Conservation (phyloP, 257 asterid species). For the Nicotiana knightiana region DNA sequence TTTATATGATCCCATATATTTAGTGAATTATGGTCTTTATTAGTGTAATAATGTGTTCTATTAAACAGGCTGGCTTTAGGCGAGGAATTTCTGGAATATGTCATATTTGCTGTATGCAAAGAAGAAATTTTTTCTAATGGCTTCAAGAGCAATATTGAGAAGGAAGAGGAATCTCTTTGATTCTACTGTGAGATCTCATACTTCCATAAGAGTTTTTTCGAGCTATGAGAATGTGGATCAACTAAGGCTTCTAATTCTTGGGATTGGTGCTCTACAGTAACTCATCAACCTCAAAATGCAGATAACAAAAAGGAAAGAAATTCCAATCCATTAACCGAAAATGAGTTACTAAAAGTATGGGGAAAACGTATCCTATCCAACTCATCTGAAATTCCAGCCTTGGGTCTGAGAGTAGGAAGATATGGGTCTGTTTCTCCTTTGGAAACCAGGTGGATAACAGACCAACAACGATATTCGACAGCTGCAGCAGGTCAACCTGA, state of each 20-base stretch:
- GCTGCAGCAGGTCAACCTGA: constrained; percentile 65
- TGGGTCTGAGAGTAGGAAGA: constrained; percentile 28
- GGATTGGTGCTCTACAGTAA: constrained; percentile 30
- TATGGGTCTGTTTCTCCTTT: constrained; percentile 30
- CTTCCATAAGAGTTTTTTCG: constrained; percentile 34
- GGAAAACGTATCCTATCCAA: constrained; percentile 20
- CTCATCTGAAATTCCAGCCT: constrained; percentile 23
- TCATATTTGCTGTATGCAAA: constrained; percentile 27
- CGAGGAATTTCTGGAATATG: constrained; percentile 31
- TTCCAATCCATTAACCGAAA: constrained; percentile 22
- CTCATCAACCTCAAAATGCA: constrained; percentile 28
- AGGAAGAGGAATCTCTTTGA: constrained; percentile 48
- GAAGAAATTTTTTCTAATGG: constrained; percentile 38
- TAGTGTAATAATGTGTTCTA: constrained; percentile 23
- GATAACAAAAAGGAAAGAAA: constrained; percentile 29
- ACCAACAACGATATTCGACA: constrained; percentile 38
- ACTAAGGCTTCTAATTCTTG: constrained; percentile 32
- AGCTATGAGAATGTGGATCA: constrained; percentile 39
- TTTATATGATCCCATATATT: neutral
- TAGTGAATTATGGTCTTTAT: neutral
- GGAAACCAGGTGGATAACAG: constrained; percentile 46
- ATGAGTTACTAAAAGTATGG: constrained; percentile 15
- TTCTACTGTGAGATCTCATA: constrained; percentile 33
- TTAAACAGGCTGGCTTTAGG: constrained; percentile 21
- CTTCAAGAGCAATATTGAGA: constrained; percentile 69